phyloP scores from a whole-genome alignment of 306 rosid species.

The Potentilla sterilis region DNA sequence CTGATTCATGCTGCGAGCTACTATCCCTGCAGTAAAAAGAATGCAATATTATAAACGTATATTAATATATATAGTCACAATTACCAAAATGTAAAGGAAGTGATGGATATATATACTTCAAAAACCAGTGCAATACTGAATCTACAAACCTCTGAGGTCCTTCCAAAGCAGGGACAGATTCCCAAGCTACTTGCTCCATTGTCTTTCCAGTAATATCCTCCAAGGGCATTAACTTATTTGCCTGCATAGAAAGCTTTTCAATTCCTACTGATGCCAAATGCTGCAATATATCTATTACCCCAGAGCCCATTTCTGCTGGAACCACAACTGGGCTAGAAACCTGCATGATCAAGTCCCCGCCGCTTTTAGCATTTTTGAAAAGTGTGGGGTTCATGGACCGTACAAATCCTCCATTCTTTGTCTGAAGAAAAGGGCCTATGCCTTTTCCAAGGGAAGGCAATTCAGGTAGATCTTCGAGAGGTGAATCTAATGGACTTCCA shows the following conservation, averaged over 20 bases:
- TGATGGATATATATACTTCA: background rate
- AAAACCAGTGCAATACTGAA: conserved; percentile 16
- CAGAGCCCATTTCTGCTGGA: conserved; percentile 95
- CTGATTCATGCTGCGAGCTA: conserved; percentile 44
- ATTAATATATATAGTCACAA: background rate
- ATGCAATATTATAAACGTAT: conserved; percentile 9
- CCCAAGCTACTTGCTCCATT: conserved; percentile 90
- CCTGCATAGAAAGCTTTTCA: conserved; percentile 93
- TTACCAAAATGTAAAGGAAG: conserved; percentile 9
- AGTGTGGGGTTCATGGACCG: conserved; percentile 77
- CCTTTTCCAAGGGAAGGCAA: conserved; percentile 86
- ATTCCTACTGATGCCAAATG: conserved; percentile 76
- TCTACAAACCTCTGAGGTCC: conserved; percentile 55
- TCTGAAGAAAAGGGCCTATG: conserved; percentile 73
- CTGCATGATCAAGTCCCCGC: conserved; percentile 79
- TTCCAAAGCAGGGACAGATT: conserved; percentile 54
- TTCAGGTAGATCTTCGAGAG: conserved; percentile 45
- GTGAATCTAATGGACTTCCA: conserved; percentile 62
- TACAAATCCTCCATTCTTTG: conserved; percentile 76
- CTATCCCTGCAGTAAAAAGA: conserved; percentile 48
- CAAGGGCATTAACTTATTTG: conserved; percentile 83
- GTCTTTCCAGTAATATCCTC: conserved; percentile 92
- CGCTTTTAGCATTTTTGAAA: conserved; percentile 57
- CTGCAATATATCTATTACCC: conserved; percentile 71
- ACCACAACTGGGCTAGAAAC: conserved; percentile 86